Evolutionary conservation across 1,284 basidiomycete species (phyloP), one percentile per base, ranked within the genome.

Genomic region (Ceratobasidium sp.): DNA sequence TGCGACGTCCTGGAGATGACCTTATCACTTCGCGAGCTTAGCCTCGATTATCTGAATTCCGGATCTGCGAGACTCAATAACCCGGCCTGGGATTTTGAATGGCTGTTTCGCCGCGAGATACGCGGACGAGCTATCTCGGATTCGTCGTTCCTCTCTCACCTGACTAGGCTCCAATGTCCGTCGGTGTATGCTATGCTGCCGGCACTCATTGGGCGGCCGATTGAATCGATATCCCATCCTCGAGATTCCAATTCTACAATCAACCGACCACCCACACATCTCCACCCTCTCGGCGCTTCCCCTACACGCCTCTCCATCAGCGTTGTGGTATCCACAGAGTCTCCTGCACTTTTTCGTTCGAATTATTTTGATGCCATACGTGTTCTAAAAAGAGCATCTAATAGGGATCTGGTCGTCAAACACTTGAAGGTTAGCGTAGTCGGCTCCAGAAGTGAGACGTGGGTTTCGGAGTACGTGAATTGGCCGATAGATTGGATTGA

Each of bases 21-120:
- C 33, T n/a, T 40, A 5, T 64, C 63, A 39, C 63, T 64, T 64
- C 26, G 26, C 33, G 42, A 64, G 20, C 60, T 63, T 26, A 42
- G 10, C 26, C 28, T 63, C 26, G 33, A 33, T 33, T 33, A 33
- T 33, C 55, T 13, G 20, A 9, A n/a, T 26, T n/a, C 26, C 9
- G 26, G 26, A 10, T n/a, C 20, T 26, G 23, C 9, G 20, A 33
- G 33, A 33, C 33, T 33, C 33, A 9, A n/a, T 26, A 9, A 13
- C 15, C 55, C 23, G 9, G 15, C 12, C 15, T 20, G 55, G 20
- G 15, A 10, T 10, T 9, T 10, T 23, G 55, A 56, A n/a, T 26
- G 20, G 9, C 9, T 23, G 9, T 56, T 56, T 56, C 20, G 20
- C 9, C 9, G 23, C 15, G 55, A 56, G 23, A 56, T 56, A 20